Evolutionary conservation across 495 filamentous ascomycete genomes (phyloP), one percentile per base, ranked within the genome.

Genomic region (Lophiotrema nucula): DNA sequence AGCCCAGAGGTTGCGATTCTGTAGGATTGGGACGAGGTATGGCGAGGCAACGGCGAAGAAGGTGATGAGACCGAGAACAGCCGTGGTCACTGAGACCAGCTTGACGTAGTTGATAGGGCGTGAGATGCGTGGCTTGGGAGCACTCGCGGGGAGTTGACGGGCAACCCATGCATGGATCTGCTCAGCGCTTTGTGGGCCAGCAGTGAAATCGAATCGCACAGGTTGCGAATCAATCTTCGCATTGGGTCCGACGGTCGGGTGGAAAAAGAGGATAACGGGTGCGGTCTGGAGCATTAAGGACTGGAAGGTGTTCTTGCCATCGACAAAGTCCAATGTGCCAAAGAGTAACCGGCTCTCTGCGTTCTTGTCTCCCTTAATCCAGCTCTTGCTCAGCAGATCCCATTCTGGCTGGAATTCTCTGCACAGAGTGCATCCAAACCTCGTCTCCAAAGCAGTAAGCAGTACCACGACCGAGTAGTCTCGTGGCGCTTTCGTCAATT

Each of bases 241-340:
- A 69, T 89, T 81, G 3, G 89, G 88, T n/a, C 93, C 93, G 42
- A 77, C 69, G 22, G 92, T 96, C 19, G 93, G 92, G 37, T 85
- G 89, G 78, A 95, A 97, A 45, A 96, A 68, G 33, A 92, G 78
- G 21, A 99, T 77, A 26, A 97, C 84, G 1, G 93, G 93, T 15
- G 95, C 93, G 33, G 93, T 95, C 84, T 96, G 92, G 35, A 99
- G 83, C 75, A 89, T 87, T 48, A 97, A 92, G 72, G 88, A 88
- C 75, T 96, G 86, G 64, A 99, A 99, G 10, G 86, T 88, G 4
- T 79, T 79, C 69, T 87, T 90, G 18, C 92, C 93, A 63, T 96
- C 84, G 25, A 76, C 69, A 68, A 97, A 99, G 65, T 99, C 93
- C 58, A 97, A 76, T 13, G 90, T 95, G 26, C 83, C 88, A 74